Percentiles rank a stretch among this genome's conserved stretches.
phyloP scores from a whole-genome alignment of 805 yeast genomes.

The Kockiozyma suomiensis region DNA sequence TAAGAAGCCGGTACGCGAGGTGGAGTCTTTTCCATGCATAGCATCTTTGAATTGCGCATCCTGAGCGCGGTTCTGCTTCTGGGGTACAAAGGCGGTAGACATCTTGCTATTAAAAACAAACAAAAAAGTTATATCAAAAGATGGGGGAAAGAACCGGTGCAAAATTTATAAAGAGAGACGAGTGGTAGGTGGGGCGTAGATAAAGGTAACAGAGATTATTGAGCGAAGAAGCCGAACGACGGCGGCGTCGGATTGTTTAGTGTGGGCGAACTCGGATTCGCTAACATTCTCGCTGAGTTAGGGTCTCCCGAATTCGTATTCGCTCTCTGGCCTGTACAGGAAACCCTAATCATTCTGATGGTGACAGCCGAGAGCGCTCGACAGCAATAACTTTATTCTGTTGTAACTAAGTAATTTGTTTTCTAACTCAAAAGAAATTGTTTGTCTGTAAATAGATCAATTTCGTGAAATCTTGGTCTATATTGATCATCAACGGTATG shows the following conservation, averaged over 20 bases:
- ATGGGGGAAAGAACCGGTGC: neutral
- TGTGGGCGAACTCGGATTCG: neutral
- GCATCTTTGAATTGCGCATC: constrained; percentile 80
- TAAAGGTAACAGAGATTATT: neutral
- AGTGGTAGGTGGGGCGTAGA: neutral
- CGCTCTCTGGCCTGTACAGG: neutral
- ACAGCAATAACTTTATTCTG: too few species aligned
- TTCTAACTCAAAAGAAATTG: too few species aligned
- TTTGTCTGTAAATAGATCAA: too few species aligned
- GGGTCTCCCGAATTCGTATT: constrained; percentile 1
- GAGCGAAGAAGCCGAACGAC: neutral
- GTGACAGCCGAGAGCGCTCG: too few species aligned
- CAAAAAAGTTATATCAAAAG: neutral
- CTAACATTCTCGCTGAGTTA: neutral
- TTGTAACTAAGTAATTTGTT: too few species aligned
- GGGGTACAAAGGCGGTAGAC: constrained; percentile 23
- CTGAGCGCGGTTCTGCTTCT: constrained; percentile 31
- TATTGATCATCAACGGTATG: too few species aligned
- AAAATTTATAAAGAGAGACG: neutral
- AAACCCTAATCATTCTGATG: neutral
- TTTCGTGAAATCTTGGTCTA: too few species aligned
- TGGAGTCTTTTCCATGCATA: constrained; percentile 76
- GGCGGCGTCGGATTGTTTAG: neutral
- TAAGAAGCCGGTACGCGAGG: constrained; percentile 65
- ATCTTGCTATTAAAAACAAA: neutral